A percentile compares a stretch with the other conserved stretches of the same genome.
Evolutionary conservation across 306 rosid genomes (phyloP).

Genomic region (Corylus avellana): DNA sequence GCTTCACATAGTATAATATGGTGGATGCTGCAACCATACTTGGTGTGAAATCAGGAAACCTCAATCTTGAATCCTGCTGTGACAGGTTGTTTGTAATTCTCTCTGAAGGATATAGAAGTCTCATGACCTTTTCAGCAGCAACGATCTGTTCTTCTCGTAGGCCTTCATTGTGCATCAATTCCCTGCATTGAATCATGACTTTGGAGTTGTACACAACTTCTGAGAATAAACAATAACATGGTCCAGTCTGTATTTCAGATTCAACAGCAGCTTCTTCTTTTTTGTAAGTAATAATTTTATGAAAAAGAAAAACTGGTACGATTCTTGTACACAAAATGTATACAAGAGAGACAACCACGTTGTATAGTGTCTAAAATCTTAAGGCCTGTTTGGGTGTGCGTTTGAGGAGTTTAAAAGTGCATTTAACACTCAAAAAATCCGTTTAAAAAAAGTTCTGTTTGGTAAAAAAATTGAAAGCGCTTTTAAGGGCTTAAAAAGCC

Average conservation of each 20-base stretch:
- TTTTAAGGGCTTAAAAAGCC: too few relatives aligned
- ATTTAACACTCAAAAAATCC: too few relatives aligned
- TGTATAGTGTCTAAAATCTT: too few relatives aligned
- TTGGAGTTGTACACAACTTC: neutral
- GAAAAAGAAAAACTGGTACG: too few relatives aligned
- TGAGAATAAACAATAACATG: neutral
- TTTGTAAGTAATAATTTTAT: too few relatives aligned
- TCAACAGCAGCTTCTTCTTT: too few relatives aligned
- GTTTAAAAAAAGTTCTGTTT: too few relatives aligned
- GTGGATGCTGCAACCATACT: conserved; percentile 73
- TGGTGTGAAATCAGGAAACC: conserved; percentile 43
- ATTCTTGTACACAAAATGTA: too few relatives aligned
- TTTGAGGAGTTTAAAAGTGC: too few relatives aligned
- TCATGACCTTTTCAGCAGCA: conserved; percentile 60
- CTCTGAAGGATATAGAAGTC: conserved; percentile 61
- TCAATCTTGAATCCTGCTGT: conserved; percentile 22
- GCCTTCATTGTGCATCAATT: conserved; percentile 43
- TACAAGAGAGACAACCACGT: too few relatives aligned
- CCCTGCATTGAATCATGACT: conserved; percentile 45
- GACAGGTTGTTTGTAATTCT: conserved; percentile 17
- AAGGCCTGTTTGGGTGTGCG: too few relatives aligned
- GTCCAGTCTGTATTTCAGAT: neutral
- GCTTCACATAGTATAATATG: conserved; percentile 50
- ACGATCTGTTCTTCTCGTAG: conserved; percentile 57
- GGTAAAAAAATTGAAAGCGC: too few relatives aligned